Conservation (phyloP, 257 asterid genomes). For the Knoxia roxburghii region DNA sequence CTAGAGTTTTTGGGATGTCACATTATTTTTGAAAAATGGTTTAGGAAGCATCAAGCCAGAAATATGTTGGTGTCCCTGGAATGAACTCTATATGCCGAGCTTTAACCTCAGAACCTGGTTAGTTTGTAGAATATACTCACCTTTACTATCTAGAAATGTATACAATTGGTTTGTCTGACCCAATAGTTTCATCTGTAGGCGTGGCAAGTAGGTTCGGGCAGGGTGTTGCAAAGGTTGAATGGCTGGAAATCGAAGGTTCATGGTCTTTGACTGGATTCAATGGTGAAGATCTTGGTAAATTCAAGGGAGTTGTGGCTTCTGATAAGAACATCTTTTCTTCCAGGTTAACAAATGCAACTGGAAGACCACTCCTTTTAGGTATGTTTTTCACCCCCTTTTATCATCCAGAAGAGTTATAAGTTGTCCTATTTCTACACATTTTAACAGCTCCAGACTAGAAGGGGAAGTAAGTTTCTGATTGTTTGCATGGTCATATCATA, state of each 20-base stretch:
- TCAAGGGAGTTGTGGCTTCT: conserved; percentile 75
- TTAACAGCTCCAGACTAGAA: not conserved
- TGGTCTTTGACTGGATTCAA: conserved; percentile 72
- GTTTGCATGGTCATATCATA: not conserved
- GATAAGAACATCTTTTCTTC: conserved; percentile 63
- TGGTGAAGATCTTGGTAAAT: conserved; percentile 63
- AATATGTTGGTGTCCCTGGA: conserved; percentile 83
- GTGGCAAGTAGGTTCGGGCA: conserved; percentile 61
- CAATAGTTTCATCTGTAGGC: conserved; percentile 33
- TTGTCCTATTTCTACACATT: not conserved
- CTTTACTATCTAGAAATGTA: conserved; percentile 5
- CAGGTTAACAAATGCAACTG: conserved; percentile 58
- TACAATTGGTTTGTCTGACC: conserved; percentile 3
- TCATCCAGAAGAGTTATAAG: not conserved
- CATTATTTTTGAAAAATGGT: not conserved
- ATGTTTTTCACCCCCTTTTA: conserved; percentile 15
- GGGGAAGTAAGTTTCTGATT: not conserved
- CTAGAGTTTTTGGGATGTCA: not conserved
- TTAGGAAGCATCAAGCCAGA: conserved; percentile 61
- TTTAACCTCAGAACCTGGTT: conserved; percentile 72
- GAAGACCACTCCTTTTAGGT: conserved; percentile 82
- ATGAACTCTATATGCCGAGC: conserved; percentile 86
- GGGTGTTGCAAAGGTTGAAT: conserved; percentile 65
- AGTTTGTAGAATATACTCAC: conserved; percentile 2
- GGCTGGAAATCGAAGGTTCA: conserved; percentile 49